Percentiles rank a stretch among this genome's conserved stretches.
These are phyloP conservation scores for Chlamydomonas schloesseri DNA, from an alignment of 139 green algal species.

Conservation along the genomic window DNA sequence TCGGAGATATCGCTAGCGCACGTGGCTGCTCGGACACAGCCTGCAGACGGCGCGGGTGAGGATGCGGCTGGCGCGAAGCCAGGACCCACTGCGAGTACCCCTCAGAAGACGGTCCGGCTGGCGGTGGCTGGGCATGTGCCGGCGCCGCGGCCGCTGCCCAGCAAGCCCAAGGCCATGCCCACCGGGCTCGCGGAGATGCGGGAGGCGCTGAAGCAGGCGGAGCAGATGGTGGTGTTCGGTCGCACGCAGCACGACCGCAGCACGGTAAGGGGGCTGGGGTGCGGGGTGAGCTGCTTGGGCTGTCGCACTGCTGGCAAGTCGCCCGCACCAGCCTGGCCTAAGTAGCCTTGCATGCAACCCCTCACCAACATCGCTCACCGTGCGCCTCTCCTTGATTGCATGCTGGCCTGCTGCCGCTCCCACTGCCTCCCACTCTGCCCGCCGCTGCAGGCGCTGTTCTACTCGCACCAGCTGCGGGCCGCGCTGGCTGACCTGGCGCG, in stretches of 20 bases:
- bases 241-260: conserved; percentile 9
- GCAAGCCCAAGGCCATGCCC: conserved; percentile 5
- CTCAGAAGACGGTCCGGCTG: not conserved
- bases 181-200: not conserved
- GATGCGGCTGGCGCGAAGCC: too few species aligned
- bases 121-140: not conserved
- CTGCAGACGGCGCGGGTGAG: too few species aligned
- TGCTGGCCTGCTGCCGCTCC: not conserved
- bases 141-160: conserved; percentile 18
- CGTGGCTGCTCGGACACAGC: too few species aligned
- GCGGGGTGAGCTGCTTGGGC: not conserved
- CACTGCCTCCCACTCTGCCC: not conserved
- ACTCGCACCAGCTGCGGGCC: conserved; percentile 28
- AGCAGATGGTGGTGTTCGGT: conserved; percentile 31
- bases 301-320: not conserved
- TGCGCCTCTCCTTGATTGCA: not conserved
- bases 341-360: too few species aligned
- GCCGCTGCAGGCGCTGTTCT: conserved; percentile 8
- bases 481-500: conserved; percentile 26
- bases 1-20: too few species aligned
- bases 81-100: too few species aligned
- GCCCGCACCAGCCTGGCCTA: too few species aligned
- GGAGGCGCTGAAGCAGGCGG: not conserved
- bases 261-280: not conserved
- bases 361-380: too few species aligned